These are phyloP conservation scores for Edaphochlamys debaryana DNA, from an alignment of 139 green algal genomes.

Conservation along the genomic window DNA sequence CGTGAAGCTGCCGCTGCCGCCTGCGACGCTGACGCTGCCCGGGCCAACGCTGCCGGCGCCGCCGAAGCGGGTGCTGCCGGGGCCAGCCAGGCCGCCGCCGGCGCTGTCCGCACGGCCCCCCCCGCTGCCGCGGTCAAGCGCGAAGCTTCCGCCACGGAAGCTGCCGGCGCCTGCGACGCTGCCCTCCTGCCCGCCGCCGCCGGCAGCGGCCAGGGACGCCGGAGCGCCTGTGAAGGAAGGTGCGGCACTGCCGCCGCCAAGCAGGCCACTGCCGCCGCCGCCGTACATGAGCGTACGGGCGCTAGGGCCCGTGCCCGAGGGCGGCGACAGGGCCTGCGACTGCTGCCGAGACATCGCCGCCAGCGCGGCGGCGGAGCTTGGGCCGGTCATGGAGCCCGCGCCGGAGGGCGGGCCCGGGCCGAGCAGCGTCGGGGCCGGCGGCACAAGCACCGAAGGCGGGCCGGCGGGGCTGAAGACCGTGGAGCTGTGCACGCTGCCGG, in stretches of 20 bases:
- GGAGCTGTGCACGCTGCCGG: background rate
- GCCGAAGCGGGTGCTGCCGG: too few species aligned
- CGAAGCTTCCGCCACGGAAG: too few species aligned
- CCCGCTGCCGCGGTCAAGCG: too few species aligned
- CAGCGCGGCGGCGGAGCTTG: too few species aligned
- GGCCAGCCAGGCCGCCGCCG: too few species aligned
- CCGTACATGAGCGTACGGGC: background rate
- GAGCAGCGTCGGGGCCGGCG: background rate
- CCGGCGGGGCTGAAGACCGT: background rate
- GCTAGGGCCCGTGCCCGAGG: background rate
- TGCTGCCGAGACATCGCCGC: constrained; percentile 4
- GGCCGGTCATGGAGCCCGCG: too few species aligned
- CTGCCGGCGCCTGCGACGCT: background rate
- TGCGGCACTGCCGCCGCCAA: background rate
- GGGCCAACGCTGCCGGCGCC: too few species aligned
- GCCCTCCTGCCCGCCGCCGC: background rate
- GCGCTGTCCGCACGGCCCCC: too few species aligned
- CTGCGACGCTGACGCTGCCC: background rate
- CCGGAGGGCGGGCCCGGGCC: too few species aligned
- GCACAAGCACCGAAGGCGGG: background rate
- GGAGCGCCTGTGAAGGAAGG: too few species aligned
- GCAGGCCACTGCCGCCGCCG: background rate
- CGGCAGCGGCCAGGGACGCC: background rate
- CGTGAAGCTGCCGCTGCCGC: background rate
- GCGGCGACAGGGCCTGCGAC: background rate